Base-by-base conservation (phyloP, 176 grass and related monocot species). In the Tillandsia fasciculata region DNA sequence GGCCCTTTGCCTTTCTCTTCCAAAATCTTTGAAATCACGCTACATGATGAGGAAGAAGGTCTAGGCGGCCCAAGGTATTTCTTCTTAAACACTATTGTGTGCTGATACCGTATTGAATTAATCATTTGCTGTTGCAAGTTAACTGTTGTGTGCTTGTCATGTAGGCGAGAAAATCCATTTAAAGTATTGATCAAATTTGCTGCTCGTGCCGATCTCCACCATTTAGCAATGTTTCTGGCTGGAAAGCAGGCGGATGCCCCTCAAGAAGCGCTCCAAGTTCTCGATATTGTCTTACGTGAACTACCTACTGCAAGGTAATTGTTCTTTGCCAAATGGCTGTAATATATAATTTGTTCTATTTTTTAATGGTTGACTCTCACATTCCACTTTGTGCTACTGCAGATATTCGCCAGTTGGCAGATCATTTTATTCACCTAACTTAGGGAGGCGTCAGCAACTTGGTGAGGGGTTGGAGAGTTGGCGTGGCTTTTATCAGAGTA, bases 221-320 rank as follows among this genome's bases (percentile, higher is more conserved):
- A 95, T 84, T 73, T 95, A 48, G 91, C 73, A 48, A 87, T 95
- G 87, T 95, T 95, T 79, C 80, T 95, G 74, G 75, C 86, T 76
- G 91, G 91, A 49, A 90, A 84, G 72, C 91, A 95, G 78, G 78
- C 91, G 17, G 91, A 95, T 83, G 91, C 91, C 74, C 91, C 91
- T 66, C 91, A 95, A 82, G 91, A 95, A 83, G 91, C 91, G 56
- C 91, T 95, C 83, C 91, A 95, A 80, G 91, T 95, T 59, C 91
- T 95, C 80, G 91, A 95, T 66, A 95, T 95, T 70, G 91, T 95
- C 56, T 75, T 95, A 11, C 91, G 91, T 69, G 91, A 95, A 87
- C 75, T 95, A 76, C 91, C 91, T 72, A 95, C 91, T 49, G 73
- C 81, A 6, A 82, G 87, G 91, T 95, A 80, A 65, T 80, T 33